Percentiles rank a stretch among this genome's conserved stretches.
Conservation (phyloP, 768 basidiomycete species). For the Pholiota conissans region DNA sequence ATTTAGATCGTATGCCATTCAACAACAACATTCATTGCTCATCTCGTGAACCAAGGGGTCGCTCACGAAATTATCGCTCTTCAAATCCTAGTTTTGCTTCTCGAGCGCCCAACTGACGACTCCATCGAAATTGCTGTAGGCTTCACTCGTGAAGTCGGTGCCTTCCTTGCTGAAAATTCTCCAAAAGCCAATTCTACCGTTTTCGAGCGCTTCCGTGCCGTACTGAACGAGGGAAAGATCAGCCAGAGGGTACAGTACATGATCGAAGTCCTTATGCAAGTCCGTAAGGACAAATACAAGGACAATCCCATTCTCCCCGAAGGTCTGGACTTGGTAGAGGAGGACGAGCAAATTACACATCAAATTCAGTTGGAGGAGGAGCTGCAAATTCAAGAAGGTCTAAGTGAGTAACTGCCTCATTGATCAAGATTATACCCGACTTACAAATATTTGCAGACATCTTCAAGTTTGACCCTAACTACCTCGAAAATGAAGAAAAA, state of each 20-base stretch:
- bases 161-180: slow-evolving; percentile 89
- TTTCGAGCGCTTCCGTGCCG: slow-evolving; percentile 95
- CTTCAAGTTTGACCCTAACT: slow-evolving; percentile 92
- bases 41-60: slow-evolving; percentile 91
- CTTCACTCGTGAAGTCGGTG: slow-evolving; percentile 96
- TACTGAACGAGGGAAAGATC: slow-evolving; percentile 92
- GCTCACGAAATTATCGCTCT: slow-evolving; percentile 94
- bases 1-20: slow-evolving; percentile 90
- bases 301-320: slow-evolving; percentile 95
- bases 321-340: slow-evolving; percentile 94
- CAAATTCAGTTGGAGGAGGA: slow-evolving; percentile 91
- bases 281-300: slow-evolving; percentile 98
- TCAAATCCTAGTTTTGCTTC: slow-evolving; percentile 92
- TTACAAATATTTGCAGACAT: slow-evolving; percentile 56
- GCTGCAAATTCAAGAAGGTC: slow-evolving; percentile 88
- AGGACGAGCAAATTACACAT: slow-evolving; percentile 98
- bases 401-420: slow-evolving; percentile 63
- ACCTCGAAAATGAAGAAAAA: slow-evolving; percentile 88
- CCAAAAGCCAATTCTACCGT: slow-evolving; percentile 95
- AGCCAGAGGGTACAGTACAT: slow-evolving; percentile 98
- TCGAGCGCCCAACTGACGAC: slow-evolving; percentile 95
- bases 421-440: not conserved
- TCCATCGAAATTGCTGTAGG: slow-evolving; percentile 98
- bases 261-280: slow-evolving; percentile 99
- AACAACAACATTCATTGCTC: slow-evolving; percentile 86